A percentile compares a stretch with the other conserved stretches of the same genome.
Conservation (phyloP, 805 yeast species). For the Cyberlindnera xishuangbannaensis region DNA sequence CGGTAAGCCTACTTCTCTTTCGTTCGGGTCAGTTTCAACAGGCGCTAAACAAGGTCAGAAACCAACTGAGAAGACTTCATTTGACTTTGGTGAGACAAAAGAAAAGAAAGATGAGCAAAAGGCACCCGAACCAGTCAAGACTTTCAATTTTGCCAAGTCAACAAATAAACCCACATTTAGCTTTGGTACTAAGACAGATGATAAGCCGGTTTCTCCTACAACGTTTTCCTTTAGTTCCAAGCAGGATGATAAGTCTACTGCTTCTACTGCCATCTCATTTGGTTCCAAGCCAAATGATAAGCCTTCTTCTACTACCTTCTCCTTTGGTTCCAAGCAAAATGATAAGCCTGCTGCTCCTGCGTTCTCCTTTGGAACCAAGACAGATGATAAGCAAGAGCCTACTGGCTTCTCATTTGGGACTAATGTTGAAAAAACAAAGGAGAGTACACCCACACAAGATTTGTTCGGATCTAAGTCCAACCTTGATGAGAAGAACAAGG, state of each 20-base stretch:
- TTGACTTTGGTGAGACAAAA: no score
- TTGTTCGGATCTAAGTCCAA: neutral
- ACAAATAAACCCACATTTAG: conserved; percentile 7
- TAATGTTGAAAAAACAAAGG: neutral
- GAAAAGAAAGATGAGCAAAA: no score
- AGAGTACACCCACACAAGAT: neutral
- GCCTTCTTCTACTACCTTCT: neutral
- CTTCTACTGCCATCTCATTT: neutral
- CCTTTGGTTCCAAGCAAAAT: neutral
- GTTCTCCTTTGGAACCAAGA: conserved; percentile 14
- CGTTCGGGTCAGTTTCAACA: no score
- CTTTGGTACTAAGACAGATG: conserved; percentile 6
- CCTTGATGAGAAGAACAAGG: neutral
- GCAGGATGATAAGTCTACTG: neutral
- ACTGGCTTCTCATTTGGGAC: conserved; percentile 7
- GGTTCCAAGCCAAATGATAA: neutral
- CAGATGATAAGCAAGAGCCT: neutral
- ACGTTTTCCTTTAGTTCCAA: neutral
- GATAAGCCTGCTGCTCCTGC: conserved; percentile 4
- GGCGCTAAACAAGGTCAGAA: no score
- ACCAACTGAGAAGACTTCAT: no score
- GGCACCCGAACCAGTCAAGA: no score
- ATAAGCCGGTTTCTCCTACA: neutral
- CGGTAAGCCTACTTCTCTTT: no score
- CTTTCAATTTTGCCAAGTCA: no score